A percentile compares a stretch with the other conserved stretches of the same genome.
Conservation (phyloP, 768 basidiomycete genomes). For the Lactarius vividus region DNA sequence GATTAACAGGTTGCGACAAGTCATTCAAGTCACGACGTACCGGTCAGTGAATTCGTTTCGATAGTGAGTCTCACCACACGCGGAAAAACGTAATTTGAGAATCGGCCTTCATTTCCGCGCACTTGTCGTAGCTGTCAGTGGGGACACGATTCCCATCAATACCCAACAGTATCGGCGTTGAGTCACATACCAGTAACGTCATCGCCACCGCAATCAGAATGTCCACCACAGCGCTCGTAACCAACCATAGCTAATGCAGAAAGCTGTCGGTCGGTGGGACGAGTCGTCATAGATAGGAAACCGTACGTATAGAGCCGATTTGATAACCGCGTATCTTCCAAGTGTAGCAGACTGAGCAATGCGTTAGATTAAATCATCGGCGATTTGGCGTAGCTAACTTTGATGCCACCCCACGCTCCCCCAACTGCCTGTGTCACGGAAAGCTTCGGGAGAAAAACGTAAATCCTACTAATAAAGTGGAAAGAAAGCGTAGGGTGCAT, state of each 20-base stretch:
- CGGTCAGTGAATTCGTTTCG: conserved; percentile 30
- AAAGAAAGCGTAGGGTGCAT: neutral
- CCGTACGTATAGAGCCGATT: conserved; percentile 7
- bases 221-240: conserved; percentile 8
- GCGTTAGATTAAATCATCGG: neutral
- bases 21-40: conserved; percentile 7
- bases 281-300: neutral
- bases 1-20: neutral
- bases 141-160: neutral
- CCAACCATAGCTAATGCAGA: conserved; percentile 17
- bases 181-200: conserved; percentile 10
- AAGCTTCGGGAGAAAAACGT: neutral
- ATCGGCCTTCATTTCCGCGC: conserved; percentile 4
- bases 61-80: conserved; percentile 30
- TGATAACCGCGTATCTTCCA: neutral
- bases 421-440: conserved; percentile 2
- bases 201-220: conserved; percentile 17
- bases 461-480: neutral
- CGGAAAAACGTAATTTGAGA: conserved; percentile 21
- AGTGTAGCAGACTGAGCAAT: conserved; percentile 1
- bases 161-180: neutral
- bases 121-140: conserved; percentile 4
- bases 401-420: conserved; percentile 4
- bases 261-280: neutral
- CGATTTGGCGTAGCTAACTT: neutral